These are phyloP conservation scores for Anthracocystis walkeri DNA, from an alignment of 1,284 basidiomycete genomes.

Conservation along the genomic window DNA sequence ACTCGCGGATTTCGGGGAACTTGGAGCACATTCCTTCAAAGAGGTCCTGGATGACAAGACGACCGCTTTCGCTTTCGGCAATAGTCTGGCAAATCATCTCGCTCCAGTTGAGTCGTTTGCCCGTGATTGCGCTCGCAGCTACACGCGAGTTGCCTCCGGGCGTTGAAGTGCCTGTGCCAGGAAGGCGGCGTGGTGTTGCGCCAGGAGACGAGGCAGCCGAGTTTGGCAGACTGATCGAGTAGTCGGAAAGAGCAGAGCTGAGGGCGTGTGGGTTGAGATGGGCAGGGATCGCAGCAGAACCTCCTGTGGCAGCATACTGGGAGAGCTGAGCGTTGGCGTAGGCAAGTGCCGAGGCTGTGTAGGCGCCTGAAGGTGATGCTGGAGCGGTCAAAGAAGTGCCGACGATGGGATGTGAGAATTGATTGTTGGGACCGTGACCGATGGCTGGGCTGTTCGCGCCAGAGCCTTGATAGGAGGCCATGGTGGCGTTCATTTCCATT, in stretches of 20 bases:
- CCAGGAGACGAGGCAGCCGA: conserved; percentile 60
- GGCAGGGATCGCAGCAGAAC: conserved; percentile 43
- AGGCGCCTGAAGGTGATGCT: conserved; percentile 46
- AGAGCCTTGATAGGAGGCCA: conserved; percentile 53
- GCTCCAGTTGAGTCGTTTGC: conserved; percentile 66
- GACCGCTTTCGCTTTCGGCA: conserved; percentile 60
- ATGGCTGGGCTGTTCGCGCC: conserved; percentile 51
- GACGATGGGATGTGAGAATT: conserved; percentile 22
- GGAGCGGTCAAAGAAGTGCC: conserved; percentile 47
- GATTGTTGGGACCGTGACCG: conserved; percentile 18
- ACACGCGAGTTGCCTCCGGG: conserved; percentile 57
- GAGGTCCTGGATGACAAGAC: conserved; percentile 66
- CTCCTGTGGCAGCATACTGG: conserved; percentile 53
- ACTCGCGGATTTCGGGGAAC: conserved; percentile 66
- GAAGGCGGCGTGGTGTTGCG: conserved; percentile 47
- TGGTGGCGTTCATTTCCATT: conserved; percentile 57
- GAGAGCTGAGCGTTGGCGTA: conserved; percentile 63
- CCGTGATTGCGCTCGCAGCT: conserved; percentile 58
- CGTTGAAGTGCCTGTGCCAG: conserved; percentile 45
- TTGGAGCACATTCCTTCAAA: conserved; percentile 66
- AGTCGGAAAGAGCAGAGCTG: conserved; percentile 56
- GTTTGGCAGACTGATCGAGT: conserved; percentile 54
- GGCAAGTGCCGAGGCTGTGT: conserved; percentile 52
- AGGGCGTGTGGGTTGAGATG: conserved; percentile 58
- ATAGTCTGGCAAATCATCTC: conserved; percentile 69